A percentile compares a stretch with the other conserved stretches of the same genome.
These are phyloP conservation scores for Haplosporangium sp. DNA, from an alignment of 371 early-diverging fungal species.

Conservation along the genomic window DNA sequence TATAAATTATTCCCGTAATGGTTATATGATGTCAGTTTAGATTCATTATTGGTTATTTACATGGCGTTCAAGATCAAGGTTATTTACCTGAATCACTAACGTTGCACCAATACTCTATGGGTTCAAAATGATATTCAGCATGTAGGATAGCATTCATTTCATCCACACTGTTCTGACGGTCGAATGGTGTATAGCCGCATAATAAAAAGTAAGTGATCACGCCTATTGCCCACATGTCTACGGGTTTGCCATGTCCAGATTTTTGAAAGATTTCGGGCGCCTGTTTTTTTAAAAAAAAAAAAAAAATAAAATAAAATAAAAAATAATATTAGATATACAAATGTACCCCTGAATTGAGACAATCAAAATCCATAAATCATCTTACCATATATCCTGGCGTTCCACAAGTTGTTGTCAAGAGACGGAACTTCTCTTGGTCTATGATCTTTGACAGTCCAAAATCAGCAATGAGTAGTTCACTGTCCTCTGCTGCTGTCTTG, in stretches of 20 bases:
- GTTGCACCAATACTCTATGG: slow-evolving; percentile 80
- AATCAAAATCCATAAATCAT: too few relatives aligned
- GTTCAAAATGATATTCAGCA: slow-evolving; percentile 82
- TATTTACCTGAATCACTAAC: slow-evolving; percentile 51
- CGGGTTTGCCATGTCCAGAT: slow-evolving; percentile 74
- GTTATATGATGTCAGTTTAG: too few relatives aligned
- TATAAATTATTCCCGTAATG: not conserved
- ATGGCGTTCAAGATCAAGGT: not conserved
- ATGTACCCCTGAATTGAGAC: too few relatives aligned
- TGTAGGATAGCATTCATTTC: slow-evolving; percentile 80
- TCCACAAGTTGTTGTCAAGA: slow-evolving; percentile 87
- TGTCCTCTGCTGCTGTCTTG: slow-evolving; percentile 75
- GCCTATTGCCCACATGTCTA: slow-evolving; percentile 95
- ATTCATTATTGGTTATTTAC: too few relatives aligned
- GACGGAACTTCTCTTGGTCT: slow-evolving; percentile 81
- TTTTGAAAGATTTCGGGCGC: slow-evolving; percentile 89
- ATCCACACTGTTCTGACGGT: slow-evolving; percentile 69
- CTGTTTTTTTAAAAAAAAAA: slow-evolving; percentile 14
- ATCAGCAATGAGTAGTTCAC: slow-evolving; percentile 87
- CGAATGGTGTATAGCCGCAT: slow-evolving; percentile 93
- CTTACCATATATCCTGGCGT: slow-evolving; percentile 86
- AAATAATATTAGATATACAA: not conserved
- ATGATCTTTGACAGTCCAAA: slow-evolving; percentile 91
- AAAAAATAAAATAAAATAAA: not conserved
- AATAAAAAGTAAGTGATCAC: slow-evolving; percentile 92